Evolutionary conservation across 768 basidiomycete genomes (phyloP).

Genomic region (Hygrocybe punicea): DNA sequence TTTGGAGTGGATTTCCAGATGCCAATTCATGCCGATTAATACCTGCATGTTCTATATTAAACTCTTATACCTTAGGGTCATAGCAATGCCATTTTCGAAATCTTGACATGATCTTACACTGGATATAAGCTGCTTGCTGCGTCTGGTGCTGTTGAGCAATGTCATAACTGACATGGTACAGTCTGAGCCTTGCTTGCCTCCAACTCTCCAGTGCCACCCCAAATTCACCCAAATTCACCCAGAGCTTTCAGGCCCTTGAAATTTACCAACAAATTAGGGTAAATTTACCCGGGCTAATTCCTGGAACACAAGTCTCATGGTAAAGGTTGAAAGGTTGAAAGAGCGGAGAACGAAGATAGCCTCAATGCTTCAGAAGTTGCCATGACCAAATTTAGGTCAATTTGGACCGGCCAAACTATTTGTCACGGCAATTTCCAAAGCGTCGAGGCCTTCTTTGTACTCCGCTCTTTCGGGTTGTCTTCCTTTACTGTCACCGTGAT

Average conservation of each 20-base stretch:
- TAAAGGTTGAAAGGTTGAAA: too few relatives aligned
- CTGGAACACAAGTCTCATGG: neutral
- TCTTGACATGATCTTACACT: constrained; percentile 3
- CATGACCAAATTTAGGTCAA: too few relatives aligned
- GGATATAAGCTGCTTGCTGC: constrained; percentile 12
- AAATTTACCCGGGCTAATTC: neutral
- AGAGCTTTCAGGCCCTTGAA: neutral
- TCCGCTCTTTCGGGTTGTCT: too few relatives aligned
- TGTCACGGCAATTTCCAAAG: too few relatives aligned
- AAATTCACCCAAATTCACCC: neutral
- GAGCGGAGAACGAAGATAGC: too few relatives aligned
- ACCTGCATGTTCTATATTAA: neutral
- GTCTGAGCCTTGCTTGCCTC: too few relatives aligned
- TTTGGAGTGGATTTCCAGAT: neutral
- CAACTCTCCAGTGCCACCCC: too few relatives aligned
- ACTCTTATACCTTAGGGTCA: neutral
- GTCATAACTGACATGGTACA: constrained; percentile 18
- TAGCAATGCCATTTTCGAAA: neutral
- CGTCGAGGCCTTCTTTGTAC: too few relatives aligned
- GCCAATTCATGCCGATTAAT: neutral
- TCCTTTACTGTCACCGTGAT: too few relatives aligned
- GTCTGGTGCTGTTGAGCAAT: constrained; percentile 16
- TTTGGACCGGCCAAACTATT: too few relatives aligned
- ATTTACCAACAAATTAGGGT: neutral
- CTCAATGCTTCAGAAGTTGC: too few relatives aligned